Evolutionary conservation across 129 eudicot species (phyloP).

Genomic region (Silybum marianum): DNA sequence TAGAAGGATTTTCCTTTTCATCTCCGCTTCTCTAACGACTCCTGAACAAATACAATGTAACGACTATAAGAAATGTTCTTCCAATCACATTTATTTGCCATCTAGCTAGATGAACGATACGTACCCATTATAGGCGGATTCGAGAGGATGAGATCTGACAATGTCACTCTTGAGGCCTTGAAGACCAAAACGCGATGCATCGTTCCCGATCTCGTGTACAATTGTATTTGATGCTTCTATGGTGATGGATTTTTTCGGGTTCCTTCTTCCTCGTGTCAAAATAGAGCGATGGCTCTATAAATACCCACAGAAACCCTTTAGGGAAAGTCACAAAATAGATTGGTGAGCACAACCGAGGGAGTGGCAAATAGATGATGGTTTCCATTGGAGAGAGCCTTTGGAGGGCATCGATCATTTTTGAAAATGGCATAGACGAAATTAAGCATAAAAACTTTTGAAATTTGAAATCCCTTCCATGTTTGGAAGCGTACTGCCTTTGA

Average conservation of each 20-base stretch:
- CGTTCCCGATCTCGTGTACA: constrained; percentile 73
- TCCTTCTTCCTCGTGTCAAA: constrained; percentile 2
- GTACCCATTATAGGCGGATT: constrained; percentile 69
- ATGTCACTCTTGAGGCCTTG: constrained; percentile 85
- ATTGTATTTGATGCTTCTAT: constrained; percentile 63
- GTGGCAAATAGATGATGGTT: too few species aligned
- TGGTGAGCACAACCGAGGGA: not conserved
- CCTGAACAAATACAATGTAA: constrained; percentile 38
- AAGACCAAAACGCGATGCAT: constrained; percentile 72
- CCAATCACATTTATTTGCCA: not conserved
- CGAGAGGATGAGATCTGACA: constrained; percentile 80
- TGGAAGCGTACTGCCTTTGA: too few species aligned
- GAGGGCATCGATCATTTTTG: too few species aligned
- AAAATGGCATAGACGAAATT: too few species aligned
- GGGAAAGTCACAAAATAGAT: constrained; percentile 9
- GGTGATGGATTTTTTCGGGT: not conserved
- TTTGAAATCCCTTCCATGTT: too few species aligned
- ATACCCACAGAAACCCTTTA: constrained; percentile 17
- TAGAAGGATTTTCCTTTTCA: constrained; percentile 71
- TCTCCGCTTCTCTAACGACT: constrained; percentile 51
- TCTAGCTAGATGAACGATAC: not conserved
- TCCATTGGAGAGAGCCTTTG: too few species aligned
- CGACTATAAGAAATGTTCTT: not conserved
- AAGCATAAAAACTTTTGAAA: too few species aligned
- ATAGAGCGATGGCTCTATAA: constrained; percentile 18